A percentile compares a stretch with the other conserved stretches of the same genome.
Evolutionary conservation across 2,329 filamentous ascomycete species (phyloP).

Genomic region (Colletotrichum paranaense): DNA sequence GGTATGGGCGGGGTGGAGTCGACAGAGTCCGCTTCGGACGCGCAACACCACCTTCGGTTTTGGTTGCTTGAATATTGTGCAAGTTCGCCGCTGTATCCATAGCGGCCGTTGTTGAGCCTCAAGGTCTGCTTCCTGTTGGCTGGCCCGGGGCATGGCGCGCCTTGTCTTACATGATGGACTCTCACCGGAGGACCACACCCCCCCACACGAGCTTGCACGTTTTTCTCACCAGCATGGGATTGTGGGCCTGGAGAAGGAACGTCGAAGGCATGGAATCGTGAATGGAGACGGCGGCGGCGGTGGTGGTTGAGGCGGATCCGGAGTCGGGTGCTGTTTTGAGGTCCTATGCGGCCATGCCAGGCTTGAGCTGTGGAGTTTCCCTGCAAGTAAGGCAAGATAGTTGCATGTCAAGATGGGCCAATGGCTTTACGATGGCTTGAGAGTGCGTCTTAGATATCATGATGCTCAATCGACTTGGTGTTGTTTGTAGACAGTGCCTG

Average conservation of each 20-base stretch:
- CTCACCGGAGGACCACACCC: slow-evolving; percentile 23
- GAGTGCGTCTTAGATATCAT: background rate
- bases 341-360: background rate
- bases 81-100: slow-evolving; percentile 17
- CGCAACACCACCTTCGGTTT: background rate
- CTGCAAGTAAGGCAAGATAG: slow-evolving; percentile 13
- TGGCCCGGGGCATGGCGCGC: background rate
- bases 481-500: too few relatives aligned
- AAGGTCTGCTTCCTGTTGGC: background rate
- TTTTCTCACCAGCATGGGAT: background rate
- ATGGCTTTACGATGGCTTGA: background rate
- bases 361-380: background rate
- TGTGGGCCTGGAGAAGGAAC: slow-evolving; percentile 22
- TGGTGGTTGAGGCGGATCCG: background rate
- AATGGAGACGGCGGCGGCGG: background rate
- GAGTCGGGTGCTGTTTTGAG: background rate
- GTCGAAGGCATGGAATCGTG: background rate
- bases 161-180: background rate
- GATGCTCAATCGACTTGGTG: background rate
- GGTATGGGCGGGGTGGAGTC: background rate
- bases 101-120: background rate
- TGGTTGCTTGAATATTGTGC: background rate
- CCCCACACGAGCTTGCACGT: background rate
- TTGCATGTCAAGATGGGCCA: slow-evolving; percentile 13
- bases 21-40: background rate